Conservation (phyloP, 1,284 basidiomycete genomes). For the Cerioporus squamosus region DNA sequence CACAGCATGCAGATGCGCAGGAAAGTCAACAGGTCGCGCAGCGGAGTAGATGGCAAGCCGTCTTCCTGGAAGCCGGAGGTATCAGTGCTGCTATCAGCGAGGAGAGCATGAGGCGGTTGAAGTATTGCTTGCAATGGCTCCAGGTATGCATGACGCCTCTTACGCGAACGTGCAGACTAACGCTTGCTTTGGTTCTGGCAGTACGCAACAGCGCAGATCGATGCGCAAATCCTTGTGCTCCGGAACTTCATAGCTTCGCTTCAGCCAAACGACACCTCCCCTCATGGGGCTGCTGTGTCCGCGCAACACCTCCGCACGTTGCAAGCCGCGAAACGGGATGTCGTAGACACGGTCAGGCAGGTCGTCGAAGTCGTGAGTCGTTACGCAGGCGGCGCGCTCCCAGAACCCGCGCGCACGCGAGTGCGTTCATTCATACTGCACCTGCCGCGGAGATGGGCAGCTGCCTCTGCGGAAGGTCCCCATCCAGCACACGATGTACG, state of each 20-base stretch:
- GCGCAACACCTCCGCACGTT: constrained; percentile 68
- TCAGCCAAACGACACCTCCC: constrained; percentile 47
- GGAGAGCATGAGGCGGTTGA: constrained; percentile 86
- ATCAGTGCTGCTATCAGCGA: constrained; percentile 87
- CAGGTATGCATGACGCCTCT: constrained; percentile 51
- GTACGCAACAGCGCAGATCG: constrained; percentile 89
- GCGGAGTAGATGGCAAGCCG: constrained; percentile 81
- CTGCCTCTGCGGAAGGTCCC: constrained; percentile 28
- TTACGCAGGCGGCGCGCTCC: constrained; percentile 84
- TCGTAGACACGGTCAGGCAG: constrained; percentile 85
- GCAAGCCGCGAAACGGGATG: constrained; percentile 76
- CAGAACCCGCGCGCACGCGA: constrained; percentile 78
- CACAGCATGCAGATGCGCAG: constrained; percentile 22
- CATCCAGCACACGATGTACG: constrained; percentile 15
- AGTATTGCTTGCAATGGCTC: constrained; percentile 91
- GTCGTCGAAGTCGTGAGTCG: constrained; percentile 88
- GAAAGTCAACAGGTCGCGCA: constrained; percentile 53
- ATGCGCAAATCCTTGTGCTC: constrained; percentile 84
- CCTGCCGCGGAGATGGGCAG: constrained; percentile 82
- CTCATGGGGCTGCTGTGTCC: constrained; percentile 45
- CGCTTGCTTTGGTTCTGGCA: constrained; percentile 33
- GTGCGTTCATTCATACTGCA: constrained; percentile 84
- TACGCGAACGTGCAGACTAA: neutral
- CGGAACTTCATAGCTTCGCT: constrained; percentile 81
- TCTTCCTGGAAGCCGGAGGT: constrained; percentile 89